A percentile compares a stretch with the other conserved stretches of the same genome.
phyloP scores from a whole-genome alignment of 225 moss, liverwort and hornwort species.

The Sphagnum contortum region DNA sequence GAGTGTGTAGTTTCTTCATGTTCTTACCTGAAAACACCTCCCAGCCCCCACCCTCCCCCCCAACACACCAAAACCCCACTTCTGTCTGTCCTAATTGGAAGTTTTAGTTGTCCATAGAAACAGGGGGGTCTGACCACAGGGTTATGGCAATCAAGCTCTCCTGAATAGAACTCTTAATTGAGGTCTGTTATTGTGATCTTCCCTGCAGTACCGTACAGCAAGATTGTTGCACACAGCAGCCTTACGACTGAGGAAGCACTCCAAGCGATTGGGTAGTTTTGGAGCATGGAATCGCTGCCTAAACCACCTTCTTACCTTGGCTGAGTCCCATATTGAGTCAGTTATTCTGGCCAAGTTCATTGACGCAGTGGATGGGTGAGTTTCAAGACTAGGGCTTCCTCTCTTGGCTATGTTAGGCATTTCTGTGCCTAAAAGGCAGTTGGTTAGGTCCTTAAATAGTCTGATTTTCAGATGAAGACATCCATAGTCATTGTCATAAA shows the following conservation, averaged over 20 bases:
- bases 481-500: too few species aligned
- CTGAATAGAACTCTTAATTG: too few species aligned
- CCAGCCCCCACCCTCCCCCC: too few species aligned
- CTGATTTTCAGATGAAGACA: too few species aligned
- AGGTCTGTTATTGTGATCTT: too few species aligned
- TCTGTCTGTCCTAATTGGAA: too few species aligned
- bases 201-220: conserved; percentile 67
- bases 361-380: conserved; percentile 54
- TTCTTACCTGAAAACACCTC: too few species aligned
- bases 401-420: background rate
- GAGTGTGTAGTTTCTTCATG: background rate
- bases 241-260: conserved; percentile 69
- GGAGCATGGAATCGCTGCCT: conserved; percentile 87
- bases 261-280: conserved; percentile 67
- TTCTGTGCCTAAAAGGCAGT: background rate
- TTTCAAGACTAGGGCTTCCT: background rate
- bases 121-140: too few species aligned
- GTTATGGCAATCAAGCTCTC: too few species aligned
- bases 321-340: conserved; percentile 83
- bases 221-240: conserved; percentile 75
- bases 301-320: conserved; percentile 68
- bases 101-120: too few species aligned
- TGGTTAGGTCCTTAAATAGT: too few species aligned
- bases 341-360: conserved; percentile 71
- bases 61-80: too few species aligned